Percentiles rank a stretch among this genome's conserved stretches.
Evolutionary conservation across 495 filamentous ascomycete genomes (phyloP).

Genomic region (Diplogelasinospora grovesii): DNA sequence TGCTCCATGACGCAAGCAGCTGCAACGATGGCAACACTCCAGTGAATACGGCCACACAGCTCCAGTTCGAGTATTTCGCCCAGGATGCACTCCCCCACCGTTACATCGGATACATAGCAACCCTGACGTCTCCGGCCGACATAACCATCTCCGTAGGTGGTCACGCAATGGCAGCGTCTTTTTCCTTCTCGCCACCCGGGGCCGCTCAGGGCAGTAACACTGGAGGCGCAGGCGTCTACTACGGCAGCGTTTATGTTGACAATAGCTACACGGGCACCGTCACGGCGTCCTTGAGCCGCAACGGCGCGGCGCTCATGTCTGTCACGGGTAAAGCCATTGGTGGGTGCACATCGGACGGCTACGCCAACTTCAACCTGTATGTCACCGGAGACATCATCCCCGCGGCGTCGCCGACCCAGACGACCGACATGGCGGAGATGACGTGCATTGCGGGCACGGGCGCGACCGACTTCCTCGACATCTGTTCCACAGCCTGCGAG

Average conservation of each 20-base stretch:
- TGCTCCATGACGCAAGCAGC: conserved; percentile 24
- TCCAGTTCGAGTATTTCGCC: not conserved
- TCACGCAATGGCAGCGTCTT: conserved; percentile 24
- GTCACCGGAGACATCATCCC: no score
- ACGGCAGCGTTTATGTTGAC: conserved; percentile 33
- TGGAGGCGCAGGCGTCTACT: conserved; percentile 45
- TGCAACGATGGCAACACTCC: conserved; percentile 25
- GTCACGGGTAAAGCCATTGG: no score
- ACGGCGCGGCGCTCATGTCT: no score
- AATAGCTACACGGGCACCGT: no score
- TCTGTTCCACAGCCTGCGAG: not conserved
- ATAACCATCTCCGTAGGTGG: conserved; percentile 47
- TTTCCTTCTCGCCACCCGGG: conserved; percentile 22
- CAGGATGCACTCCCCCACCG: conserved; percentile 23
- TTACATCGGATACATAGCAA: conserved; percentile 32
- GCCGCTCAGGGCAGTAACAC: no score
- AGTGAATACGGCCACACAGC: conserved; percentile 20
- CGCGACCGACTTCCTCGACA: not conserved
- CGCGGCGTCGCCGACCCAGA: no score
- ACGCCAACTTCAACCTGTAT: no score
- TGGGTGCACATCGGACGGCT: no score
- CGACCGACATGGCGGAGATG: no score
- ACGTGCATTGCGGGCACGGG: no score
- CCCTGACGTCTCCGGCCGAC: conserved; percentile 31
- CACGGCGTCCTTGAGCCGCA: no score